A percentile compares a stretch with the other conserved stretches of the same genome.
These are phyloP conservation scores for Ganoderma meredithae DNA, from an alignment of 1,284 basidiomycete species.

Conservation along the genomic window DNA sequence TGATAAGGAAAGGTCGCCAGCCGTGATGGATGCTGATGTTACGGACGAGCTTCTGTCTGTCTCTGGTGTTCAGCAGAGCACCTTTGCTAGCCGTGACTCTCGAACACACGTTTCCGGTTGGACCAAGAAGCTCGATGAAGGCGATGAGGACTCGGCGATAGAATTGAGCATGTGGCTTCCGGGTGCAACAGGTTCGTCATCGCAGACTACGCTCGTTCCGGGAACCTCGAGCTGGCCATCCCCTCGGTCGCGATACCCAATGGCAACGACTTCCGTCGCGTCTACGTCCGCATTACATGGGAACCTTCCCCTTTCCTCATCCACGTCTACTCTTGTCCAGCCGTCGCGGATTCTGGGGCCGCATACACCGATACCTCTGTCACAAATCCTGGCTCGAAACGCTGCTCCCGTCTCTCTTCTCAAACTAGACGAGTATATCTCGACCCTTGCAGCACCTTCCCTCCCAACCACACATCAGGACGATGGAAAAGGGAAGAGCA, in stretches of 20 bases:
- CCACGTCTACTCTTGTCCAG: slow-evolving; percentile 26
- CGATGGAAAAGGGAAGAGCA: slow-evolving; percentile 39
- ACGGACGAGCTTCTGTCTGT: slow-evolving; percentile 29
- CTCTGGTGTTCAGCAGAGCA: slow-evolving; percentile 20
- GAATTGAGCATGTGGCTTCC: slow-evolving; percentile 23
- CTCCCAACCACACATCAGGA: slow-evolving; percentile 38
- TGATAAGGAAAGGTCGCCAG: neutral
- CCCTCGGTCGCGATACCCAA: slow-evolving; percentile 3
- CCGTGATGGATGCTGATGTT: slow-evolving; percentile 28
- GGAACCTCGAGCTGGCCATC: slow-evolving; percentile 2
- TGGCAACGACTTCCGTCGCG: slow-evolving; percentile 4
- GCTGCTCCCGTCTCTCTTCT: slow-evolving; percentile 66
- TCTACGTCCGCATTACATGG: slow-evolving; percentile 13
- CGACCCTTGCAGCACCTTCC: slow-evolving; percentile 51
- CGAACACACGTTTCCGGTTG: slow-evolving; percentile 11
- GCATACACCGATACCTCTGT: slow-evolving; percentile 63
- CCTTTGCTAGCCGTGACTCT: slow-evolving; percentile 4
- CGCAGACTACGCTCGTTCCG: slow-evolving; percentile 6
- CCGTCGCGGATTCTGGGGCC: slow-evolving; percentile 12
- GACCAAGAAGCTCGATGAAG: slow-evolving; percentile 1
- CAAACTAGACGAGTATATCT: slow-evolving; percentile 62
- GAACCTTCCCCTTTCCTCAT: slow-evolving; percentile 15
- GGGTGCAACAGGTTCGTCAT: slow-evolving; percentile 12
- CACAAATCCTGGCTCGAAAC: slow-evolving; percentile 59
- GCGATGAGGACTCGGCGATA: slow-evolving; percentile 14